Evolutionary conservation across 768 basidiomycete genomes (phyloP).

Genomic region (Macrocybe gigantea): DNA sequence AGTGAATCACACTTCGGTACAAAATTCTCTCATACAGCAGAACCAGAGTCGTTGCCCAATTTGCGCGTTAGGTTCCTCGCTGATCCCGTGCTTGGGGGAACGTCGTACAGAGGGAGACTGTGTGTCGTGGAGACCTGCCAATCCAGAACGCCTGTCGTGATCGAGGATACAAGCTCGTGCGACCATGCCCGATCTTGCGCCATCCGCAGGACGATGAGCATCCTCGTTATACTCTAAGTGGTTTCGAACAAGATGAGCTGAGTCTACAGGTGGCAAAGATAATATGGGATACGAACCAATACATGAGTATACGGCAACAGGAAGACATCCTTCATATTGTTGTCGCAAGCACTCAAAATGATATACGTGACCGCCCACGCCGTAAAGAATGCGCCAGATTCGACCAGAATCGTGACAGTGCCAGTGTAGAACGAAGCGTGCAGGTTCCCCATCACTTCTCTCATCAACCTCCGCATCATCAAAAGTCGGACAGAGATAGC

Average conservation of each 20-base stretch:
- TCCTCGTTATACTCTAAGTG: constrained; percentile 24
- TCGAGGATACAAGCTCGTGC: constrained; percentile 25
- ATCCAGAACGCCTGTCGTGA: constrained; percentile 25
- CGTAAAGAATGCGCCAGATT: constrained; percentile 17
- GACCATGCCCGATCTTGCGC: constrained; percentile 35
- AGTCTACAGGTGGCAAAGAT: background rate
- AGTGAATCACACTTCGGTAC: constrained; percentile 3
- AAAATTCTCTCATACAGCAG: constrained; percentile 5
- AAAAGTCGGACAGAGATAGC: constrained; percentile 10
- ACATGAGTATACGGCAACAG: constrained; percentile 14
- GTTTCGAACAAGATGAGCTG: background rate
- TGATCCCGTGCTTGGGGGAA: constrained; percentile 11
- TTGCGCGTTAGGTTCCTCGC: constrained; percentile 8
- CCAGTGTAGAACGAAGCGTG: constrained; percentile 17
- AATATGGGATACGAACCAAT: constrained; percentile 7
- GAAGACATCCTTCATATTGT: constrained; percentile 5
- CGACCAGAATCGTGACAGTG: constrained; percentile 14
- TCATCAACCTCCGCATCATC: constrained; percentile 11
- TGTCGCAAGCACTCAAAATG: constrained; percentile 11
- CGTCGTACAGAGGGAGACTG: constrained; percentile 23
- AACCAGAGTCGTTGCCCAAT: constrained; percentile 6
- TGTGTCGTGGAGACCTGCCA: constrained; percentile 33
- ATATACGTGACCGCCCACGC: constrained; percentile 14
- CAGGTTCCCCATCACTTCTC: constrained; percentile 12
- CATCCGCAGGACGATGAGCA: constrained; percentile 33